These are phyloP conservation scores for rapeseed (Brassica napus) DNA, from an alignment of 345 rosid genomes.

Conservation along the genomic window DNA sequence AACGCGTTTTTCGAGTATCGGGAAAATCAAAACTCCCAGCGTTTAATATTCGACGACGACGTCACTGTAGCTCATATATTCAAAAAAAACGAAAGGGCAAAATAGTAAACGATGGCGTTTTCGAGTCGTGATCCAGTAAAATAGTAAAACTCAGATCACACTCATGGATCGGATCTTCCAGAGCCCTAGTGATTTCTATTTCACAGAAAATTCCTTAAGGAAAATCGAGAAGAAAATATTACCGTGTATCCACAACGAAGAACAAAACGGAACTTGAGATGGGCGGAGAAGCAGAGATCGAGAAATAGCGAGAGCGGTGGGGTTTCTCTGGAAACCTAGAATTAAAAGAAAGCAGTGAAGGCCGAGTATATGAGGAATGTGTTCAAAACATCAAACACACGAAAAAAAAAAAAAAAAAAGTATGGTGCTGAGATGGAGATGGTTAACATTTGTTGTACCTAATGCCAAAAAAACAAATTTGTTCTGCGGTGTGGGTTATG, in stretches of 20 bases:
- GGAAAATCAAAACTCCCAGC: not conserved
- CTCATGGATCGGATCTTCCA: too few relatives aligned
- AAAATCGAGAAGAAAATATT: too few relatives aligned
- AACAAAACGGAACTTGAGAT: too few relatives aligned
- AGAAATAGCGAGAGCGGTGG: not conserved
- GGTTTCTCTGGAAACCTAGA: too few relatives aligned
- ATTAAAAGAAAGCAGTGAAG: not conserved
- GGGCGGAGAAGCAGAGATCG: too few relatives aligned
- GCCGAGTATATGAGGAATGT: not conserved
- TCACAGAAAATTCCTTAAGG: too few relatives aligned
- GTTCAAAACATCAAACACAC: not conserved
- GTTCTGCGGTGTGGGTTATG: not conserved
- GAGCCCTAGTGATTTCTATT: too few relatives aligned
- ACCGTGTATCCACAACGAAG: too few relatives aligned
- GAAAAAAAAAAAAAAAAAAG: not conserved
- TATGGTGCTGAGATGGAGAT: conserved; percentile 25
- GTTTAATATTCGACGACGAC: not conserved
- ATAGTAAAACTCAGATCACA: too few relatives aligned
- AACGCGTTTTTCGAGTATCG: not conserved
- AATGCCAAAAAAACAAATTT: conserved; percentile 2
- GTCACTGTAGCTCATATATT: not conserved
- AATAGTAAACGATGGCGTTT: not conserved
- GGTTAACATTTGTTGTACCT: conserved; percentile 39
- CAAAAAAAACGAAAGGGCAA: too few relatives aligned
- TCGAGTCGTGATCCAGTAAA: not conserved